phyloP scores from a whole-genome alignment of 2,329 filamentous ascomycete genomes.

The Thelonectria blattea region DNA sequence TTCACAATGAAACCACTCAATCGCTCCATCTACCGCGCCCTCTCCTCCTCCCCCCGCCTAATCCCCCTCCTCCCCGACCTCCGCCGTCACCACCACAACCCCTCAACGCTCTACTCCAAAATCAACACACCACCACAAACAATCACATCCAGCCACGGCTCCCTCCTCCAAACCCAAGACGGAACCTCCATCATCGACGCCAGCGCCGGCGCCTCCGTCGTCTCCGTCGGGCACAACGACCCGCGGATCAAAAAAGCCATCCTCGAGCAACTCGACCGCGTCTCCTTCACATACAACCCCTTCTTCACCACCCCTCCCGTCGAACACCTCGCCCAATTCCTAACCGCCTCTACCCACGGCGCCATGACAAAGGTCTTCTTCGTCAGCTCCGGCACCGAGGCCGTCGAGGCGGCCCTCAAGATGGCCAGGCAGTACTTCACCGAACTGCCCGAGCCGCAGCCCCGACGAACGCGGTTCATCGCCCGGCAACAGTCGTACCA shows the following conservation, averaged over 20 bases:
- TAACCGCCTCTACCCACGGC: slow-evolving; percentile 41
- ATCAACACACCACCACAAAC: slow-evolving; percentile 1
- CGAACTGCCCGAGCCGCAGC: slow-evolving; percentile 24
- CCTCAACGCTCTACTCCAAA: slow-evolving; percentile 4
- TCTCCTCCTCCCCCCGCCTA: not conserved
- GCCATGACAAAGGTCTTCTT: slow-evolving; percentile 45
- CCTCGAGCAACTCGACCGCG: slow-evolving; percentile 29
- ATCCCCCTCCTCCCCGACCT: not conserved
- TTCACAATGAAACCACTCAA: not conserved
- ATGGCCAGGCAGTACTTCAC: slow-evolving; percentile 31
- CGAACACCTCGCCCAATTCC: slow-evolving; percentile 30
- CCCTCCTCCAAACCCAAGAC: slow-evolving; percentile 1
- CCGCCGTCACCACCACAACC: not conserved
- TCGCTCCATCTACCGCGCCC: not conserved
- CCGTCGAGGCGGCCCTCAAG: slow-evolving; percentile 31
- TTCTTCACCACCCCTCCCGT: slow-evolving; percentile 30
- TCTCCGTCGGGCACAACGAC: slow-evolving; percentile 29
- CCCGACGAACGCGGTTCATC: slow-evolving; percentile 25
- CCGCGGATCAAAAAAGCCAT: slow-evolving; percentile 29
- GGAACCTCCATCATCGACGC: slow-evolving; percentile 12
- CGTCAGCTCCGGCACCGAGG: slow-evolving; percentile 41
- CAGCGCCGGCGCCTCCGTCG: slow-evolving; percentile 27
- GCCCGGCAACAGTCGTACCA: slow-evolving; percentile 29
- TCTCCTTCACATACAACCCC: slow-evolving; percentile 28
- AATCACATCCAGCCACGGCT: not conserved